Conservation (phyloP, 2,329 filamentous ascomycete genomes). For the Penicillium sp. region DNA sequence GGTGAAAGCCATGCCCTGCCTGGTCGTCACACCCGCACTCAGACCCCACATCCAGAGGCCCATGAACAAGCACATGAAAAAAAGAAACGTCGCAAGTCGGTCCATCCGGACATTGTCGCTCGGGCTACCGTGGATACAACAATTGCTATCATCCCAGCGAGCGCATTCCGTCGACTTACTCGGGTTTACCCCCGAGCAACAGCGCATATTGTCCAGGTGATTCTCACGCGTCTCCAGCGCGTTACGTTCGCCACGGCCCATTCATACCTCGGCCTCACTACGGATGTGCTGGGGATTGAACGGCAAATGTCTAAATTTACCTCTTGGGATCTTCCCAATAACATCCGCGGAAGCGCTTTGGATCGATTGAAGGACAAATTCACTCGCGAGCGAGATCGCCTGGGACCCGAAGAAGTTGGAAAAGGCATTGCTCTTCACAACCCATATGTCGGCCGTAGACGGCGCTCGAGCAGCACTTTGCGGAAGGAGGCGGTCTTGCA, state of each 20-base stretch:
- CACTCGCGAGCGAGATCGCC: constrained; percentile 75
- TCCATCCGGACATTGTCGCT: constrained; percentile 96
- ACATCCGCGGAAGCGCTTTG: constrained; percentile 79
- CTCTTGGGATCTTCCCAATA: constrained; percentile 85
- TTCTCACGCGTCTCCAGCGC: constrained; percentile 87
- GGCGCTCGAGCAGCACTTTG: constrained; percentile 72
- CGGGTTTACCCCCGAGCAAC: constrained; percentile 95
- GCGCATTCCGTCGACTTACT: constrained; percentile 89
- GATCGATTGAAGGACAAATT: constrained; percentile 93
- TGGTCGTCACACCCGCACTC: constrained; percentile 28
- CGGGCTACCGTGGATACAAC: constrained; percentile 94
- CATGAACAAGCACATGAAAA: constrained; percentile 18
- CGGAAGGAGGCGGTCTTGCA: constrained; percentile 79
- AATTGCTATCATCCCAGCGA: constrained; percentile 96
- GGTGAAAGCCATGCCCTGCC: constrained; percentile 49
- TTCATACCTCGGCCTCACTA: constrained; percentile 87
- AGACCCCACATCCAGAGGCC: constrained; percentile 27
- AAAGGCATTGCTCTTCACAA: constrained; percentile 98
- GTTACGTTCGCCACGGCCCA: constrained; percentile 95
- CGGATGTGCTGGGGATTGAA: constrained; percentile 89
- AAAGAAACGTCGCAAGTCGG: constrained; percentile 62
- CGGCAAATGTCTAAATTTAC: constrained; percentile 93
- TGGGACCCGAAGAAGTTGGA: constrained; percentile 75
- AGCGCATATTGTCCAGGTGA: constrained; percentile 96
- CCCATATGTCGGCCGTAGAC: constrained; percentile 63